Evolutionary conservation across 495 filamentous ascomycete genomes (phyloP).

Genomic region (Aspergillus sparsus): DNA sequence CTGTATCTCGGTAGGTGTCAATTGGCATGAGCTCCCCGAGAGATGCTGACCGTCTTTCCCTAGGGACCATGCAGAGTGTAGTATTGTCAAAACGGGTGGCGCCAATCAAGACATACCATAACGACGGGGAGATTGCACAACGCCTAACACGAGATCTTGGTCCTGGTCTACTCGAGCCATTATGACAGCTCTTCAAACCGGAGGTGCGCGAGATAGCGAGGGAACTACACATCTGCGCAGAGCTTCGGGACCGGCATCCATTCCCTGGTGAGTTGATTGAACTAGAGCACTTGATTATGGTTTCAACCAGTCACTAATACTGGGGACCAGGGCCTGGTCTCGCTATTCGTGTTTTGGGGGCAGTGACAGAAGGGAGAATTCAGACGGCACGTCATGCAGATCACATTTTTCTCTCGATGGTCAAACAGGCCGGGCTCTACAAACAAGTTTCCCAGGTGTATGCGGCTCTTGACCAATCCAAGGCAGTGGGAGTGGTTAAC

Average conservation of each 20-base stretch:
- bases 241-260: conserved; percentile 81
- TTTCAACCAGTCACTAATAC: conserved; percentile 20
- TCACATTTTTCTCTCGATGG: conserved; percentile 80
- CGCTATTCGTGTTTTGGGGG: conserved; percentile 85
- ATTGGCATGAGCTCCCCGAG: conserved; percentile 53
- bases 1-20: conserved; percentile 59
- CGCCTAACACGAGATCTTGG: conserved; percentile 58
- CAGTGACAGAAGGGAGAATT: conserved; percentile 78
- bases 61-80: conserved; percentile 64
- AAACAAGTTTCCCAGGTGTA: conserved; percentile 80
- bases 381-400: conserved; percentile 85
- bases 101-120: conserved; percentile 87
- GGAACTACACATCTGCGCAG: conserved; percentile 71
- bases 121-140: conserved; percentile 71
- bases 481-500: conserved; percentile 81
- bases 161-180: conserved; percentile 75
- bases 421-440: conserved; percentile 81
- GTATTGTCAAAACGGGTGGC: too few species aligned
- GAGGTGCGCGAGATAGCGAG: conserved; percentile 75
- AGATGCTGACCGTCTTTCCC: conserved; percentile 80
- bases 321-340: conserved; percentile 65
- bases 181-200: conserved; percentile 80
- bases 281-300: not conserved
- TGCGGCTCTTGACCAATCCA: conserved; percentile 70
- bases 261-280: conserved; percentile 54